These are phyloP conservation scores for Nothopassalora personata DNA, from an alignment of 2,329 filamentous ascomycete genomes.

Conservation along the genomic window DNA sequence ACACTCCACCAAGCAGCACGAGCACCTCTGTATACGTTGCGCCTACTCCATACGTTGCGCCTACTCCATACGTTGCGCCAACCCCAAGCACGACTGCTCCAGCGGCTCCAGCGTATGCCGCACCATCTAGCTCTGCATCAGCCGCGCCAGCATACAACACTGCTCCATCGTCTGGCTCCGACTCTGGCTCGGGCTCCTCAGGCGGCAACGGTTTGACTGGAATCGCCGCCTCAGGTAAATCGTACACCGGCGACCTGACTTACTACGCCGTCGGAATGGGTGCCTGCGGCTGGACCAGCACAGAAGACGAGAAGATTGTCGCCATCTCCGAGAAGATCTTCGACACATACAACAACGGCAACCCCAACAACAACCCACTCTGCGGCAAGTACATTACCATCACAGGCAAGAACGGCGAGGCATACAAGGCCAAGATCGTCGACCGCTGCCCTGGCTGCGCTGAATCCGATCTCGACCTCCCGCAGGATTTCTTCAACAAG, in stretches of 20 bases:
- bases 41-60: constrained; percentile 14
- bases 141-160: constrained; percentile 18
- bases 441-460: constrained; percentile 74
- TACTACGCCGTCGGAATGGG: constrained; percentile 67
- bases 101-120: constrained; percentile 17
- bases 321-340: constrained; percentile 63
- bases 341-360: constrained; percentile 40
- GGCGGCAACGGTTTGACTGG: constrained; percentile 16
- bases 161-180: constrained; percentile 8
- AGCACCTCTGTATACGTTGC: constrained; percentile 23
- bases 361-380: constrained; percentile 61
- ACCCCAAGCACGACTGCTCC: constrained; percentile 15
- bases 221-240: constrained; percentile 32
- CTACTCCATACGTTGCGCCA: constrained; percentile 12
- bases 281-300: constrained; percentile 61
- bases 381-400: constrained; percentile 67
- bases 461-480: constrained; percentile 54
- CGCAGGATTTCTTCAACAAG: constrained; percentile 36
- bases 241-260: constrained; percentile 61
- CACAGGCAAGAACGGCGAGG: constrained; percentile 52
- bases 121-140: constrained; percentile 13
- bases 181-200: constrained; percentile 4
- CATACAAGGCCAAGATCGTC: constrained; percentile 53
- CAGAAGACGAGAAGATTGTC: constrained; percentile 56
- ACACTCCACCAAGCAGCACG: constrained; percentile 24